These are phyloP conservation scores for Bacidia rubella DNA, from an alignment of 495 filamentous ascomycete species.

Conservation along the genomic window DNA sequence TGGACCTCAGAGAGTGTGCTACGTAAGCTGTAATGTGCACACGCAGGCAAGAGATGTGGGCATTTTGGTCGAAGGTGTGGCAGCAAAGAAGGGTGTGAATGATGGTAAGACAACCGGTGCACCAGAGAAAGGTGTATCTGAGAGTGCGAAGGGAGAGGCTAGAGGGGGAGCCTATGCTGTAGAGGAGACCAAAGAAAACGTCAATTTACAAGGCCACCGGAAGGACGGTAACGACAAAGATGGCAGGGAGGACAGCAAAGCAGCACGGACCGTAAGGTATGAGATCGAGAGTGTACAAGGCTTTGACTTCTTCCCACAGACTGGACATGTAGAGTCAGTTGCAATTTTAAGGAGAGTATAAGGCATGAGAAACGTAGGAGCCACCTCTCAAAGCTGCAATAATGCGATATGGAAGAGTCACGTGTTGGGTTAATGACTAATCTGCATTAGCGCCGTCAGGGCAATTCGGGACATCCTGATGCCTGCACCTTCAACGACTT, in stretches of 20 bases:
- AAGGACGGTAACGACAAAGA: slow-evolving; percentile 11
- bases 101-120: slow-evolving; percentile 15
- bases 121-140: slow-evolving; percentile 10
- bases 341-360: slow-evolving; percentile 43
- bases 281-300: slow-evolving; percentile 83
- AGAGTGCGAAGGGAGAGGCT: slow-evolving; percentile 6
- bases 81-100: background rate
- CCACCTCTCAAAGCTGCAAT: no score
- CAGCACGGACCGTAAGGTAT: slow-evolving; percentile 37
- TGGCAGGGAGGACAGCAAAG: slow-evolving; percentile 20
- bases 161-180: slow-evolving; percentile 22
- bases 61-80: slow-evolving; percentile 52
- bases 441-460: no score
- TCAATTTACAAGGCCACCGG: no score
- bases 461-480: no score
- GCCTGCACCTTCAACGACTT: no score
- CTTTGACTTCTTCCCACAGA: slow-evolving; percentile 98
- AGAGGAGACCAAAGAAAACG: slow-evolving; percentile 14
- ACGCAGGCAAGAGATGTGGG: slow-evolving; percentile 92
- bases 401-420: no score
- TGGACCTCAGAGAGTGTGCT: slow-evolving; percentile 65
- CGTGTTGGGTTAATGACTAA: no score
- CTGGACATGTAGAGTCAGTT: slow-evolving; percentile 89
- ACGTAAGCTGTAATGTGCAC: slow-evolving; percentile 96
- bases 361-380: no score